Base-by-base conservation (phyloP, 768 basidiomycete genomes). In the Boletus reticuloceps region DNA sequence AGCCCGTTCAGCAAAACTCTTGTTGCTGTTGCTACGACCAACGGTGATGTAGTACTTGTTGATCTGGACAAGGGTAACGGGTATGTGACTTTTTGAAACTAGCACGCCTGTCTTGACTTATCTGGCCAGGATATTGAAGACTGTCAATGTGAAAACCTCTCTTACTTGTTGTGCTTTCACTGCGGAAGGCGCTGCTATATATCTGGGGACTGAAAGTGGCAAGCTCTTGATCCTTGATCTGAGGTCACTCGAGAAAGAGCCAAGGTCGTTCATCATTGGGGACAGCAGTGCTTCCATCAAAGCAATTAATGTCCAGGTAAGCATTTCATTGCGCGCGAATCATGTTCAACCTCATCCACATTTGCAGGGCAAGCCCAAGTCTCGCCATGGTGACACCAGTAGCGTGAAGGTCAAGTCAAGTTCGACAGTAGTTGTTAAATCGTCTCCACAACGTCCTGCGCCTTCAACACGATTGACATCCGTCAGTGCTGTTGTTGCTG, bases 1-100 rank as follows among this genome's bases (percentile, higher is more conserved):
- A 89, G 88, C 58, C 87, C 89, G 8, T 90, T 89, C 68, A 89
- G 88, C 71, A 89, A 85, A 72, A 85, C 84, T 3, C 72, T 91
- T 34, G 75, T 86, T 25, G 84, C 84, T 3, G 78, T 79, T 41
- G 82, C 79, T 1, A 84, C 79, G 40, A 73, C 78, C 13, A 73
- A 69, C 5, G 88, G 87, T 1, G 70, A 73, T 41, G 75, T 91
- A 12, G 75, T 70, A 5, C 75, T 90, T 9, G 70, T 90, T 47
- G 89, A 91, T 64, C 64, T 91, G 22, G 87, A 91, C 47, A 90
- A 89, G 66, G 87, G 89, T 54, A 84, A 84, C 61, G 79, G 81
- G 88, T 89, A 61, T 43, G 79, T 67, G 6, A 14, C 40, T 54
- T 37, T 19, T 51, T 6, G 20, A 27, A 31, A 42, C 22, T 10